Base-by-base conservation (phyloP, 2,329 filamentous ascomycete genomes). In the Gnomoniopsis sp. region DNA sequence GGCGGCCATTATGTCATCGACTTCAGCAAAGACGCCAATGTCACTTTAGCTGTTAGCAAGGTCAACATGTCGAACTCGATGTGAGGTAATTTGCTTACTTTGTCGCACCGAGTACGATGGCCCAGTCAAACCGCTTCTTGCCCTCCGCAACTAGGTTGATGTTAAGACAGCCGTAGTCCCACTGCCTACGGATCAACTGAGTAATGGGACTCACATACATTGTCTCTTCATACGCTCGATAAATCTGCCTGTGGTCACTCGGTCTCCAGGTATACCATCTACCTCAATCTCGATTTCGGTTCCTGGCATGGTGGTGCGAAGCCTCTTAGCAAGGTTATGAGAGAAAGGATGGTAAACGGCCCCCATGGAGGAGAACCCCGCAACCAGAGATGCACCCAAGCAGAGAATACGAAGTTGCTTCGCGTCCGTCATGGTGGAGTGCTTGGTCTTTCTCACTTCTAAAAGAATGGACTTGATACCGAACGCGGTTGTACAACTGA, bases 91-190 rank as follows among this genome's bases (percentile, higher is more conserved):
- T 1, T 22, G 30, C 22, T 4, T 66, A 71, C 68, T 88, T 89
- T 51, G 86, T 88, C 2, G 86, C 86, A 10, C 83, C 86, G 2
- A 89, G 77, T 4, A 88, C 70, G 34, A 89, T 79, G 15, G 82
- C 79, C 83, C 85, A 88, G 73, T 88, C 82, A 63, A 75, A 85
- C 1, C 62, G 58, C 7, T 63, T 43, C 21, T 57, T 53, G 36
- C 55, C 60, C 11, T 62, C 33, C 30, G 12, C 34, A 33, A 61
- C 53, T 62, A 41, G 53, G 15, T 21, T 17, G 11, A 15, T 30
- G 36, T 54, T 14, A 58, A 15, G 50, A 22, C 8, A 6, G 17
- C 17, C 3, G 3, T 19, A 30, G 0, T 11, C 1, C 36, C 21
- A n/a, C n/a, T n/a, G n/a, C n/a, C 21, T 46, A 26, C 11, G 17